A percentile compares a stretch with the other conserved stretches of the same genome.
These are phyloP conservation scores for Bocquillonia castaneifolia DNA, from an alignment of 441 rosid genomes.

Conservation along the genomic window DNA sequence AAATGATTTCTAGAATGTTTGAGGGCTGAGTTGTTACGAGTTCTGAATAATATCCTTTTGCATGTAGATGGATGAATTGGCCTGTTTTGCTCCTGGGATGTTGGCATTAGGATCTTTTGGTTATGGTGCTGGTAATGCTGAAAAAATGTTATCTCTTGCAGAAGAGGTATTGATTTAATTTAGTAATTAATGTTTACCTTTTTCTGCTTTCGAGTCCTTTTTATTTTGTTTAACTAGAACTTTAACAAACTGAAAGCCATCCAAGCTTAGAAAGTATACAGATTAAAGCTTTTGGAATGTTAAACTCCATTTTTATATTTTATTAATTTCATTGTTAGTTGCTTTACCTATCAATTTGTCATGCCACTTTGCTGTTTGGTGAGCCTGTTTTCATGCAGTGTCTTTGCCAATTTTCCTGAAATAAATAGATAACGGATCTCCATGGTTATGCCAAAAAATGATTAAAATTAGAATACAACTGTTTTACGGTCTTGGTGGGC, in stretches of 20 bases:
- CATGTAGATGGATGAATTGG: slow-evolving; percentile 96
- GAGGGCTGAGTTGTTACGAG: not conserved
- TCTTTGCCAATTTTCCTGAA: not conserved
- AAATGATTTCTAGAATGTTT: not conserved
- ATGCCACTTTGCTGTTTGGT: not conserved
- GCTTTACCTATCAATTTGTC: not conserved
- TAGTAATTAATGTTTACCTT: not conserved
- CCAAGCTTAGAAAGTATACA: not conserved
- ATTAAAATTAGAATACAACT: not conserved
- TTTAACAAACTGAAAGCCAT: not conserved
- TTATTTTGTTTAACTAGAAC: not conserved
- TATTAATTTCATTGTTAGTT: not conserved
- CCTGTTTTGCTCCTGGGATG: slow-evolving; percentile 99
- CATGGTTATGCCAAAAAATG: not conserved
- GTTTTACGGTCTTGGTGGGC: not conserved
- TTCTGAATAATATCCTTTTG: slow-evolving; percentile 13
- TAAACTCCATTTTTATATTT: not conserved
- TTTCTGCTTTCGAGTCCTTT: not conserved
- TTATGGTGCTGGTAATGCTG: slow-evolving; percentile 56
- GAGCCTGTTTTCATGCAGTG: not conserved
- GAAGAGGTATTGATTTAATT: slow-evolving; percentile 62
- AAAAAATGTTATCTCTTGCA: slow-evolving; percentile 71
- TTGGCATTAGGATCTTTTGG: slow-evolving; percentile 92
- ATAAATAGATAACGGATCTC: not conserved
- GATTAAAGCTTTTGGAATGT: not conserved